phyloP scores from a whole-genome alignment of 2,329 filamentous ascomycete species.

The Pseudogymnoascus sp. region DNA sequence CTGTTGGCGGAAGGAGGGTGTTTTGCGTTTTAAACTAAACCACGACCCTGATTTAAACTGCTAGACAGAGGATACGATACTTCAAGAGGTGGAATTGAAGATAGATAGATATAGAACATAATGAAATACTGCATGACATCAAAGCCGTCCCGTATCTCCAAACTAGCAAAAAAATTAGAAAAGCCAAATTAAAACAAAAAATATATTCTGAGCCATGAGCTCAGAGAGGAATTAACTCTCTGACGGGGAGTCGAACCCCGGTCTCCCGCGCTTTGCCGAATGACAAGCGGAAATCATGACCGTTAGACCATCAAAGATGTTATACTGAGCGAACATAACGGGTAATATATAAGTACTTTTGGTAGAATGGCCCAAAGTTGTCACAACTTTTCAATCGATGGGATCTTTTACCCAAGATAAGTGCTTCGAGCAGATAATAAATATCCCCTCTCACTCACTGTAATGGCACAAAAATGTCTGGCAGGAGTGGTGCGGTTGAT shows the following conservation, averaged over 20 bases:
- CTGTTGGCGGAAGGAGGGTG: not conserved
- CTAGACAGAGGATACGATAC: not conserved
- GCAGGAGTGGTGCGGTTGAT: too few species aligned
- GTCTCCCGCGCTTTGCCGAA: constrained; percentile 20
- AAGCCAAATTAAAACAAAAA: not conserved
- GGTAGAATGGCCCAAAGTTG: too few species aligned
- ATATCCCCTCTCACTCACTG: too few species aligned
- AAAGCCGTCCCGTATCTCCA: not conserved
- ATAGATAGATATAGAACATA: not conserved
- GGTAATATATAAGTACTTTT: too few species aligned
- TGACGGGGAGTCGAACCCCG: constrained; percentile 25
- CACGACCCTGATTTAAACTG: not conserved
- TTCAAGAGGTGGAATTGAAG: not conserved
- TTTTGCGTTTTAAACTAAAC: not conserved
- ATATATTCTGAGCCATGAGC: constrained; percentile 1
- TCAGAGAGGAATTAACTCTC: constrained; percentile 15
- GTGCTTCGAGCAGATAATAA: too few species aligned
- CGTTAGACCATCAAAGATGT: constrained; percentile 23
- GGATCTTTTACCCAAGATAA: too few species aligned
- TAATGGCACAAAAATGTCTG: too few species aligned
- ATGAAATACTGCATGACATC: not conserved
- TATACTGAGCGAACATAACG: too few species aligned
- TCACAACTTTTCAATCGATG: too few species aligned
- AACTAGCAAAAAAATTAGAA: not conserved
- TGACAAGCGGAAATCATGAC: constrained; percentile 26